A percentile compares a stretch with the other conserved stretches of the same genome.
Evolutionary conservation across 2,329 filamentous ascomycete genomes (phyloP).

Genomic region (Madurella mycetomatis): DNA sequence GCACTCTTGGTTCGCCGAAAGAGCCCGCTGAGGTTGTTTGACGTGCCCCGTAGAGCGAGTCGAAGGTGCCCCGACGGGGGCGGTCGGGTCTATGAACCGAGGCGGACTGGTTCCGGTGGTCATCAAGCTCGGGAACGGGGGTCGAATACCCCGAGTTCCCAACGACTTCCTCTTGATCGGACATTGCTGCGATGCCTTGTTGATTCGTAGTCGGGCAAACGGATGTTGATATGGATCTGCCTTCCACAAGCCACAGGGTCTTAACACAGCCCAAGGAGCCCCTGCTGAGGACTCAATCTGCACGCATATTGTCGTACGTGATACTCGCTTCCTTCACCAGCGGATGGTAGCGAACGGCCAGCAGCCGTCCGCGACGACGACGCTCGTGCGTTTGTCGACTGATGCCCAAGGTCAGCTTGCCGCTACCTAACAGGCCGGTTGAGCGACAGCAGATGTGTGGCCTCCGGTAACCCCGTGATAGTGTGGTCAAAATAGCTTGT

Average conservation of each 20-base stretch:
- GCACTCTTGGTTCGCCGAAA: conserved; percentile 47
- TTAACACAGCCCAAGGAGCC: conserved; percentile 22
- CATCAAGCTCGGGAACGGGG: conserved; percentile 76
- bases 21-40: conserved; percentile 40
- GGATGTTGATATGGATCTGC: not conserved
- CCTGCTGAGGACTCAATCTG: conserved; percentile 22
- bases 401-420: conserved; percentile 1
- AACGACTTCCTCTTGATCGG: conserved; percentile 57
- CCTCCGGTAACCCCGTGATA: not conserved
- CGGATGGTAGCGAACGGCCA: conserved; percentile 33
- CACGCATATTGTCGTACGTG: conserved; percentile 26
- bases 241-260: conserved; percentile 12
- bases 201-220: conserved; percentile 1
- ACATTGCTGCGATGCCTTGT: conserved; percentile 49
- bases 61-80: conserved; percentile 67
- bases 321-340: conserved; percentile 24
- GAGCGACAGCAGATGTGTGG: not conserved
- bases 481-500: conserved; percentile 13
- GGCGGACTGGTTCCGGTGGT: conserved; percentile 69
- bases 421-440: conserved; percentile 9
- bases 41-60: conserved; percentile 59
- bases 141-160: conserved; percentile 64
- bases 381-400: conserved; percentile 15
- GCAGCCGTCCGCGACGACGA: conserved; percentile 30
- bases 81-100: conserved; percentile 58